Percentiles rank a stretch among this genome's conserved stretches.
Conservation (phyloP, 108 stramenopile genomes). For the Fistulifera solaris region DNA sequence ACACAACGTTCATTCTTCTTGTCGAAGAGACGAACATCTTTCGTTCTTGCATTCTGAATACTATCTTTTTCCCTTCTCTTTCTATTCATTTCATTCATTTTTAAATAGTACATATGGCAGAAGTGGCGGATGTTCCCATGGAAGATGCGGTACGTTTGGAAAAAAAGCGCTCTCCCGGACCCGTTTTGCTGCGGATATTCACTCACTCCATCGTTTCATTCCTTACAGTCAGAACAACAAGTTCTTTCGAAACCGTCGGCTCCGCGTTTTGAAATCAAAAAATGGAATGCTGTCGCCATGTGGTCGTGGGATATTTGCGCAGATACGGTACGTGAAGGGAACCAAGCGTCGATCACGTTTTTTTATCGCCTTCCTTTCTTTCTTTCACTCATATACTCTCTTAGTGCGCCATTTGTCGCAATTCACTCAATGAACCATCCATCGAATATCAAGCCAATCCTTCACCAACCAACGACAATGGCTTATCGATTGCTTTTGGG, state of each 20-base stretch:
- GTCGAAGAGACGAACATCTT: too few species aligned
- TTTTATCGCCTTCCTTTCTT: slow-evolving; percentile 1
- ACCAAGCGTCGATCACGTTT: not conserved
- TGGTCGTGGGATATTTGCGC: slow-evolving; percentile 99
- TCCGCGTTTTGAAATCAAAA: slow-evolving; percentile 88
- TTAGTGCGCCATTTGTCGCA: slow-evolving; percentile 97
- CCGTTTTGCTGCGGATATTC: not conserved
- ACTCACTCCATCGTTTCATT: not conserved
- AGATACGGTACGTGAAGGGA: slow-evolving; percentile 63
- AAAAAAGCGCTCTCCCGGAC: too few species aligned
- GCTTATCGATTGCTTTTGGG: slow-evolving; percentile 96
- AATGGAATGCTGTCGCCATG: slow-evolving; percentile 99
- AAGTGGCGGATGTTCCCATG: slow-evolving; percentile 13
- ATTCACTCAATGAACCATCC: slow-evolving; percentile 96
- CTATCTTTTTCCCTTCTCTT: too few species aligned
- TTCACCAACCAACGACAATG: slow-evolving; percentile 94
- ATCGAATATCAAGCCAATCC: slow-evolving; percentile 99
- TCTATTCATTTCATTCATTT: not conserved
- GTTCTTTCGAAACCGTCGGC: slow-evolving; percentile 4
- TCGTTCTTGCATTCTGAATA: too few species aligned
- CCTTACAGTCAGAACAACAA: not conserved
- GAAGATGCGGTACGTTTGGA: slow-evolving; percentile 3
- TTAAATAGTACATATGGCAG: slow-evolving; percentile 6
- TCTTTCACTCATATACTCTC: too few species aligned
- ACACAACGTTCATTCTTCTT: too few species aligned